Evolutionary conservation across 768 basidiomycete genomes (phyloP).

Genomic region (Solioccasus polychromus): DNA sequence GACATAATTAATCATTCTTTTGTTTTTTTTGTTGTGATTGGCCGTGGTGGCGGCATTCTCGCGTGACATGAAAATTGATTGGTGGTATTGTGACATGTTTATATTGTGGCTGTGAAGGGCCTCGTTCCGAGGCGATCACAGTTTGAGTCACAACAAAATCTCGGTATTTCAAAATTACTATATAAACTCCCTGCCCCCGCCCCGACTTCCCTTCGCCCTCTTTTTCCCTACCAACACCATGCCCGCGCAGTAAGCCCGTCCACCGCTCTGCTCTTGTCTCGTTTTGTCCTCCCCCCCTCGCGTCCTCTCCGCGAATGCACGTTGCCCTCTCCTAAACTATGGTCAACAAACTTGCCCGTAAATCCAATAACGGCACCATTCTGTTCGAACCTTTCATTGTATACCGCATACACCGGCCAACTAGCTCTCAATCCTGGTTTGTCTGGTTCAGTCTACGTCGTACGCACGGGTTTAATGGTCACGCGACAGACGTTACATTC

Average conservation of each 20-base stretch:
- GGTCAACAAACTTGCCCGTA: conserved; percentile 81
- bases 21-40: conserved; percentile 4
- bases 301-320: conserved; percentile 24
- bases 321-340: conserved; percentile 46
- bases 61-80: conserved; percentile 22
- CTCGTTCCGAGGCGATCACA: conserved; percentile 29
- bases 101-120: conserved; percentile 28
- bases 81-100: conserved; percentile 22
- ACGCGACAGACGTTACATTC: conserved; percentile 19
- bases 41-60: conserved; percentile 20
- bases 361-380: conserved; percentile 81
- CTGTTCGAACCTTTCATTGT: conserved; percentile 86
- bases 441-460: too few species aligned
- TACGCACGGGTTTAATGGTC: too few species aligned
- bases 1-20: conserved; percentile 1
- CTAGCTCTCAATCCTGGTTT: conserved; percentile 13
- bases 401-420: conserved; percentile 75
- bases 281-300: conserved; percentile 10
- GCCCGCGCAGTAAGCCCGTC: conserved; percentile 31
- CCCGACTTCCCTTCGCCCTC: conserved; percentile 21
- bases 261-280: conserved; percentile 9
- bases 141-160: conserved; percentile 33
- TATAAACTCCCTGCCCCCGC: conserved; percentile 40
- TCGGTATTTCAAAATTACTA: conserved; percentile 36
- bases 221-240: conserved; percentile 34